Evolutionary conservation across 148 eudicot genomes (phyloP), one percentile per base, ranked within the genome.

Genomic region (Rhododendron kiyosumense): DNA sequence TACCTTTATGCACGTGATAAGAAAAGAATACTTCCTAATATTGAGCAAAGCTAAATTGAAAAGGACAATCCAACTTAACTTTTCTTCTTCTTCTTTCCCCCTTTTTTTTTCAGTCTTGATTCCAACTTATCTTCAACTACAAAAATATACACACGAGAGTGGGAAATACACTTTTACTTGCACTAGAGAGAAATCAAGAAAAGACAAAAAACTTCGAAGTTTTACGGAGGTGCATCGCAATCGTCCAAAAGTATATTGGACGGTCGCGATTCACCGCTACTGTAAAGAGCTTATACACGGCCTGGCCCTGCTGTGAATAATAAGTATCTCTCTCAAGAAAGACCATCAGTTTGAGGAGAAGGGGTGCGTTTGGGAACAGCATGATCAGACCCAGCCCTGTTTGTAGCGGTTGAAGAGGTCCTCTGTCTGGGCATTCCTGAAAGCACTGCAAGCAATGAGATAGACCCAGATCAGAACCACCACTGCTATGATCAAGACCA

Each of bases 371-470:
- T 76, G 41, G 82, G 52, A 83, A 36, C 43, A 75, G 1, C 12
- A 48, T 48, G 9, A 71, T 88, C 88, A 94, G 83, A 90, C 91
- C 96, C 98, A 94, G 4, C 99, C 99, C 48, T 88, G 90, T 85
- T 96, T 95, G 91, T 95, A 93, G 11, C 93, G 91, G 77, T 90
- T 89, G 88, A 96, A 96, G 48, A 94, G 93, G 59, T 94, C 98
- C 88, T 94, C 98, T 0, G 96, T 94, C 85, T 94, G 99, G 1
- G 96, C 99, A 61, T 97, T 95, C 85, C 91, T 88, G 83, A 92
- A 93, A 0, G 99, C 99, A 32, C 96, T 93, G 87, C 98, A 97
- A n/a, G 96, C 99, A 26, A 95, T 86, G 18, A 97, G 87, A 84
- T 97, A 97, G 4, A 95, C 95, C 83, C 92, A 93, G 65, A 97